Evolutionary conservation across 2,329 filamentous ascomycete species (phyloP).

Genomic region (Penicillium rolfsii): DNA sequence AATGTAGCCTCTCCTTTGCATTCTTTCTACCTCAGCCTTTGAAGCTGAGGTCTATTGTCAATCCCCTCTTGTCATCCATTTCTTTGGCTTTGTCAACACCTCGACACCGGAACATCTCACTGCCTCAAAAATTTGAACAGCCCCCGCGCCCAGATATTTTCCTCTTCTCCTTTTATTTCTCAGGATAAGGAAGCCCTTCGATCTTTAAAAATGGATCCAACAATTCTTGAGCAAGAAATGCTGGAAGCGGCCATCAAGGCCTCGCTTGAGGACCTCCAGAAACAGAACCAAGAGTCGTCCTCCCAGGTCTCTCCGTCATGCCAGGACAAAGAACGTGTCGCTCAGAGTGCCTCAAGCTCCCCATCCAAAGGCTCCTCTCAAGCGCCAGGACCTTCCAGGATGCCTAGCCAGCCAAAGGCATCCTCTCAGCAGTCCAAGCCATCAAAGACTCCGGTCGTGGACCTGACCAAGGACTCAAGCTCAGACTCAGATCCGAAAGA

Average conservation of each 20-base stretch:
- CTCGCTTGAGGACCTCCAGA: slow-evolving; percentile 10
- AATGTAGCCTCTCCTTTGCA: neutral
- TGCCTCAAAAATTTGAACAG: neutral
- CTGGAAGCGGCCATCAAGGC: slow-evolving; percentile 12
- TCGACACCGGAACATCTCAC: neutral
- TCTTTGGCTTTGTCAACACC: slow-evolving; percentile 3
- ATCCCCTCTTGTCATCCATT: neutral
- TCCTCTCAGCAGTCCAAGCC: neutral
- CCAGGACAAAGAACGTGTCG: neutral
- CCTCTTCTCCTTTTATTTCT: no score
- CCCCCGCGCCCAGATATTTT: neutral
- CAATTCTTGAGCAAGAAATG: neutral
- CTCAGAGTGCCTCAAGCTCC: neutral
- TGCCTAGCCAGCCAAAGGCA: neutral
- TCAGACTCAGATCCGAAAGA: slow-evolving; percentile 31
- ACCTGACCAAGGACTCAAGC: slow-evolving; percentile 40
- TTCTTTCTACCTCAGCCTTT: neutral
- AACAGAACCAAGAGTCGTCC: neutral
- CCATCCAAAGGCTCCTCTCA: neutral
- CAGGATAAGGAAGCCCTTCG: neutral
- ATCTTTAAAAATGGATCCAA: slow-evolving; percentile 5
- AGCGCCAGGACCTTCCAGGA: neutral
- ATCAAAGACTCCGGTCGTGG: slow-evolving; percentile 30
- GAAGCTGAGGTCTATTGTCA: neutral
- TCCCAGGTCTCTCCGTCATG: neutral